Percentiles rank a stretch among this genome's conserved stretches.
Conservation (phyloP, 2,329 filamentous ascomycete species). For the Colletotrichum karsti region DNA sequence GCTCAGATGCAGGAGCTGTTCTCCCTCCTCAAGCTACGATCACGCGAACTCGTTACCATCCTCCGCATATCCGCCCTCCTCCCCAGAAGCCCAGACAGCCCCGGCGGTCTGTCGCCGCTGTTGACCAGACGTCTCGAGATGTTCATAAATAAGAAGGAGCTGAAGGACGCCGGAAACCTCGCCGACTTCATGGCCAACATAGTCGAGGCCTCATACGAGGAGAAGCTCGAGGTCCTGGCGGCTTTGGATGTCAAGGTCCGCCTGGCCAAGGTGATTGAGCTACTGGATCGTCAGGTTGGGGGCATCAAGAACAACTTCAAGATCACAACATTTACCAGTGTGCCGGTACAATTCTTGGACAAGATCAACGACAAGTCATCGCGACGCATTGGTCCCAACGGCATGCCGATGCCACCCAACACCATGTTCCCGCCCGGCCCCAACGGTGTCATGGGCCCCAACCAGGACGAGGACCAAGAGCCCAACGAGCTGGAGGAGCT, state of each 20-base stretch:
- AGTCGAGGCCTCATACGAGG: constrained; percentile 86
- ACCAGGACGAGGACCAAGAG: constrained; percentile 77
- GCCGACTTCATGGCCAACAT: constrained; percentile 98
- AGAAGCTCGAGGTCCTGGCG: constrained; percentile 89
- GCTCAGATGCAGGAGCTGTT: constrained; percentile 76
- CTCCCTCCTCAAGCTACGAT: constrained; percentile 81
- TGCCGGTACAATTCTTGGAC: constrained; percentile 68
- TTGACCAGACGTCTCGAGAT: constrained; percentile 86
- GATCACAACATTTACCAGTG: constrained; percentile 79
- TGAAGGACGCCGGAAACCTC: constrained; percentile 83
- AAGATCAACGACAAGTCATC: constrained; percentile 49
- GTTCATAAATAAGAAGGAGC: constrained; percentile 84
- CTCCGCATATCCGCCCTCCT: constrained; percentile 87
- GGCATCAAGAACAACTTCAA: constrained; percentile 88
- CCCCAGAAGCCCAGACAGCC: constrained; percentile 65
- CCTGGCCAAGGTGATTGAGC: constrained; percentile 82
- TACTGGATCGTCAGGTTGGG: constrained; percentile 83
- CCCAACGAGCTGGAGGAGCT: constrained; percentile 91
- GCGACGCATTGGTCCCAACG: constrained; percentile 23
- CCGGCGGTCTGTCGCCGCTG: constrained; percentile 78
- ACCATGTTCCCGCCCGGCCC: constrained; percentile 31
- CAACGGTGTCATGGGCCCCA: constrained; percentile 47
- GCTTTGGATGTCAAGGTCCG: constrained; percentile 81
- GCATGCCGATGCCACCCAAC: constrained; percentile 26
- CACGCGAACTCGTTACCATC: constrained; percentile 85